phyloP scores from a whole-genome alignment of 2,329 filamentous ascomycete genomes.

The Xylaria multiplex region DNA sequence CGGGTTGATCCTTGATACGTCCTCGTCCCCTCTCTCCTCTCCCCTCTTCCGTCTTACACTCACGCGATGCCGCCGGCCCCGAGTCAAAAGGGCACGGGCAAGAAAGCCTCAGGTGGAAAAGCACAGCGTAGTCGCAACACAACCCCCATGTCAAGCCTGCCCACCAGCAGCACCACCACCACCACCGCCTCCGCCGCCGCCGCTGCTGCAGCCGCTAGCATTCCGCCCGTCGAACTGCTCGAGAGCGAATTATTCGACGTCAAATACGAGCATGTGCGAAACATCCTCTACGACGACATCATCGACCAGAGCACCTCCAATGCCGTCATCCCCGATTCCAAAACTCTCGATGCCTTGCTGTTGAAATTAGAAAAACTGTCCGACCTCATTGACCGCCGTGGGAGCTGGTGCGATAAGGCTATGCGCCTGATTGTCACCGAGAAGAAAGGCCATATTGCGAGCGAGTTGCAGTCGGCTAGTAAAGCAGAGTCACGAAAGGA shows the following conservation, averaged over 20 bases:
- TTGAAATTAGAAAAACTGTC: constrained; percentile 71
- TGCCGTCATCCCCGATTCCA: constrained; percentile 70
- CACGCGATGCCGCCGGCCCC: constrained; percentile 66
- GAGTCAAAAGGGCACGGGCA: constrained; percentile 70
- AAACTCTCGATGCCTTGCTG: constrained; percentile 70
- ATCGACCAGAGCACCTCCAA: constrained; percentile 69
- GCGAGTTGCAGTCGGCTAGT: constrained; percentile 60
- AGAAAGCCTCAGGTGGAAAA: constrained; percentile 70
- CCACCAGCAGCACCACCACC: constrained; percentile 44
- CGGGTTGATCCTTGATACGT: background rate
- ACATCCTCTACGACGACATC: constrained; percentile 74
- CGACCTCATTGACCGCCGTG: constrained; percentile 73
- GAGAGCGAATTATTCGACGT: constrained; percentile 75
- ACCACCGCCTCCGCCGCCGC: constrained; percentile 16
- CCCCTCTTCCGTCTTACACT: background rate
- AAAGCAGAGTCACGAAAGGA: constrained; percentile 59
- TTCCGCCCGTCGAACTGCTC: constrained; percentile 65
- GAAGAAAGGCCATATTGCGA: constrained; percentile 67
- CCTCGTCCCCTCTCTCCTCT: background rate
- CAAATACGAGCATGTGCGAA: constrained; percentile 66
- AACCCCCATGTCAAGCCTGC: constrained; percentile 69
- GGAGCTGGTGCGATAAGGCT: constrained; percentile 74
- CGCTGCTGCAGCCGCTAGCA: constrained; percentile 23
- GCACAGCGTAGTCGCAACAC: constrained; percentile 81
- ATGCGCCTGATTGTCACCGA: constrained; percentile 76